Base-by-base conservation (phyloP, 2,329 filamentous ascomycete genomes). In the Malbranchea zuffiana region DNA sequence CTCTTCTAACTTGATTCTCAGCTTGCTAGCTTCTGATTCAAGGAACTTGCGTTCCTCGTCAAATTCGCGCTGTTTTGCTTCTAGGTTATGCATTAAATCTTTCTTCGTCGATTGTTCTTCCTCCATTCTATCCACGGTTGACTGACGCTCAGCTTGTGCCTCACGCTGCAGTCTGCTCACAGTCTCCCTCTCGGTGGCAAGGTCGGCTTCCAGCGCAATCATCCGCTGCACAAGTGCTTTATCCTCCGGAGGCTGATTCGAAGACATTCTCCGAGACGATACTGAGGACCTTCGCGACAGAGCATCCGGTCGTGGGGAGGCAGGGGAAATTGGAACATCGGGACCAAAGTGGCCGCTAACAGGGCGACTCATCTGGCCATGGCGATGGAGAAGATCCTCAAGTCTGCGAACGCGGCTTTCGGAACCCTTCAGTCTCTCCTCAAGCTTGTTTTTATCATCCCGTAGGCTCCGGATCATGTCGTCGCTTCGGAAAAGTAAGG, bases 11-110 rank as follows among this genome's bases (percentile, higher is more conserved):
- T 79, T 81, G 37, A 78, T 69, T 52, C 81, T 87, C 40, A 87
- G 71, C 10, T 74, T 72, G 48, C 78, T 80, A 40, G 90, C 78
- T 54, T 96, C 87, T 11, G 75, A 69, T 48, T 94, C 83, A 1
- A 96, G 67, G 6, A 78, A 81, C 51, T 82, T 84, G 25, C 90
- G 76, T 58, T 96, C 88, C 33, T 79, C 77, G 23, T 82, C 69
- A 48, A 94, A 95, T 52, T 96, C 90, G 17, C 76, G 77, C 59
- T 95, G 85, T 46, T 92, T 74, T 8, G 87, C 82, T 53, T 96
- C 86, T 65, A 98, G 84, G 52, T 98, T 98, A 46, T 84, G 80
- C 61, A 98, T 77, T 6, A 98, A 74, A 57, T 96, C 90, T 49
- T 82, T 82, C 59, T 98, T 98, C 1, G 82, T 95, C 2, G 84